phyloP scores from a whole-genome alignment of 148 eudicot species.

The Vaccinium vitisidaea region DNA sequence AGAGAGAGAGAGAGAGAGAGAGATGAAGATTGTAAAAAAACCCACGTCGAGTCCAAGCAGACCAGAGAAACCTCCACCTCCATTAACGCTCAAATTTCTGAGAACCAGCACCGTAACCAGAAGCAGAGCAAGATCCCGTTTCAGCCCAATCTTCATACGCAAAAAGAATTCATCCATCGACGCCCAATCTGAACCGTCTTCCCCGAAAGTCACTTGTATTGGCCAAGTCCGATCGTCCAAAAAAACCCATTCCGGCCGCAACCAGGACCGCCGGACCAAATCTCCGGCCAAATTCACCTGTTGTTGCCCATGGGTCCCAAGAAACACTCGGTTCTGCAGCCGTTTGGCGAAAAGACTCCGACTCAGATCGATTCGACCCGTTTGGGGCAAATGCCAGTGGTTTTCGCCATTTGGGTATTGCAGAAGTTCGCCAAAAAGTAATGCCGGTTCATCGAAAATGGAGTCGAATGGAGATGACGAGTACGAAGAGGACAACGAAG shows the following conservation, averaged over 20 bases:
- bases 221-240: constrained; percentile 74
- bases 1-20: neutral
- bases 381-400: constrained; percentile 39
- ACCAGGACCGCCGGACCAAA: neutral
- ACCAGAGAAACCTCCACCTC: constrained; percentile 74
- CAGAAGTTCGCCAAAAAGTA: constrained; percentile 15
- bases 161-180: constrained; percentile 29
- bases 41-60: constrained; percentile 73
- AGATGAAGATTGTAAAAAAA: constrained; percentile 53
- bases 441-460: constrained; percentile 20
- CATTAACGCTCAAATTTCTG: constrained; percentile 66
- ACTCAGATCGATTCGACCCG: constrained; percentile 11
- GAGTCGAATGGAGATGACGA: constrained; percentile 18
- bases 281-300: constrained; percentile 7
- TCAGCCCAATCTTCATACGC: constrained; percentile 54
- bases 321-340: constrained; percentile 17
- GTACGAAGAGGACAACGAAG: neutral
- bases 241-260: constrained; percentile 26
- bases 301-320: constrained; percentile 27
- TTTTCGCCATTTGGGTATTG: constrained; percentile 43
- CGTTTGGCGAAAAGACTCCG: constrained; percentile 11
- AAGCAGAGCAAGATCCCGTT: constrained; percentile 52
- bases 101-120: constrained; percentile 48
- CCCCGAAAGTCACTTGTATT: constrained; percentile 92
- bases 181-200: constrained; percentile 68